These are phyloP conservation scores for Dioscorea zingiberensis DNA, from an alignment of 106 monocot genomes.

Conservation along the genomic window DNA sequence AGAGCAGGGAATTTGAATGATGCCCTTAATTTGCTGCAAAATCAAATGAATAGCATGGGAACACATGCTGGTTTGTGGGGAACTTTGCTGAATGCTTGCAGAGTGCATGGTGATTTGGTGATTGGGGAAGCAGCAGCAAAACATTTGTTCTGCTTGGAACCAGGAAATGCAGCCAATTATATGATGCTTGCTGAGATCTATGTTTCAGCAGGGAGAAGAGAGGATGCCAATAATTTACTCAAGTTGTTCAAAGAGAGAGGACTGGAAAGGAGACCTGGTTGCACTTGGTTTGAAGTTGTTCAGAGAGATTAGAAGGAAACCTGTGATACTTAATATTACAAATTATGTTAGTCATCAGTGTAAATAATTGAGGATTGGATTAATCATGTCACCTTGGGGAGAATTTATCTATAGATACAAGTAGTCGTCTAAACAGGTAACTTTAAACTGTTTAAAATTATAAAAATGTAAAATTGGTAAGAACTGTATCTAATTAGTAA, in stretches of 20 bases:
- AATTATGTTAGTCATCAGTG: too few species aligned
- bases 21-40: slow-evolving; percentile 29
- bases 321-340: too few species aligned
- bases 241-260: slow-evolving; percentile 17
- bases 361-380: too few species aligned
- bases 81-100: slow-evolving; percentile 52
- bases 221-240: slow-evolving; percentile 32
- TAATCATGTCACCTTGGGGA: too few species aligned
- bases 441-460: too few species aligned
- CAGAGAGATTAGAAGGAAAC: too few species aligned
- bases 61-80: slow-evolving; percentile 42
- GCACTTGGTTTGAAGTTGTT: slow-evolving; percentile 34
- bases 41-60: neutral
- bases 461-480: too few species aligned
- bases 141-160: slow-evolving; percentile 37
- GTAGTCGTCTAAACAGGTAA: too few species aligned
- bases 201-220: slow-evolving; percentile 27
- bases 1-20: slow-evolving; percentile 49
- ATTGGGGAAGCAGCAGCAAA: slow-evolving; percentile 46
- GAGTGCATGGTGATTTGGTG: slow-evolving; percentile 31
- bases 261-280: slow-evolving; percentile 26
- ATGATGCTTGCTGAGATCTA: slow-evolving; percentile 56
- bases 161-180: slow-evolving; percentile 57
- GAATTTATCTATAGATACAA: too few species aligned
- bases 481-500: too few species aligned